Base-by-base conservation (phyloP, 1,139 yeast species). In the Candida labiduridarum region DNA sequence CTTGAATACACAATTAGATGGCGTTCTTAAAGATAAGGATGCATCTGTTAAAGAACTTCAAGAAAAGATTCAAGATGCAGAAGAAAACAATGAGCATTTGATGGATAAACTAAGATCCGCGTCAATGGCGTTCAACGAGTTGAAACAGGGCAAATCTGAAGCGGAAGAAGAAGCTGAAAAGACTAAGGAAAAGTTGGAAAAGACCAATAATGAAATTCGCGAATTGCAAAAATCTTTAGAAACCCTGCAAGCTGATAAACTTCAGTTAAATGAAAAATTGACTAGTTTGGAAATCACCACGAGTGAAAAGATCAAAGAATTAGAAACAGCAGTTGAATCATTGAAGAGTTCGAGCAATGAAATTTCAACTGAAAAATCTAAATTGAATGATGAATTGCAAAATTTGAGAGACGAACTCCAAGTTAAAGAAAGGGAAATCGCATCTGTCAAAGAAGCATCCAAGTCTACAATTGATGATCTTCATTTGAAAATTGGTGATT, bases 81-180 rank as follows among this genome's bases (percentile, higher is more conserved):
- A 73, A 45, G 77, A 65, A 4, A 64, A 62, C 16, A 76, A 65
- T 56, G 69, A 59, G 45, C 78, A 62, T 59, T 65, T 67, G 33
- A 69, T 79, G 74, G 74, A 67, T 27, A 79, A 78, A 52, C 66
- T 80, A 44, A 65, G 80, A 45, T 63, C 79, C 5, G 83, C 83
- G 8, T 80, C 82, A 1, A 63, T 66, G 10, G 72, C 78, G 1
- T 70, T 75, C 48, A 80, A 73, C 58, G 76, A 67, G 11, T 50
- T 79, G 51, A 77, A 72, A 51, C 50, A 51, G 3, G 61, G 65
- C 3, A 66, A 69, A 49, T 10, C 51, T 2, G 54, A 54, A 2
- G 45, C 59, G 1, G 67, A 64, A 3, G 53, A 50, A 15, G 58
- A 61, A 19, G 36, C 52, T 11, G 52, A 41, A 10, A 46, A 46